These are phyloP conservation scores for Cornus florida DNA, from an alignment of 148 eudicot species.

Conservation along the genomic window DNA sequence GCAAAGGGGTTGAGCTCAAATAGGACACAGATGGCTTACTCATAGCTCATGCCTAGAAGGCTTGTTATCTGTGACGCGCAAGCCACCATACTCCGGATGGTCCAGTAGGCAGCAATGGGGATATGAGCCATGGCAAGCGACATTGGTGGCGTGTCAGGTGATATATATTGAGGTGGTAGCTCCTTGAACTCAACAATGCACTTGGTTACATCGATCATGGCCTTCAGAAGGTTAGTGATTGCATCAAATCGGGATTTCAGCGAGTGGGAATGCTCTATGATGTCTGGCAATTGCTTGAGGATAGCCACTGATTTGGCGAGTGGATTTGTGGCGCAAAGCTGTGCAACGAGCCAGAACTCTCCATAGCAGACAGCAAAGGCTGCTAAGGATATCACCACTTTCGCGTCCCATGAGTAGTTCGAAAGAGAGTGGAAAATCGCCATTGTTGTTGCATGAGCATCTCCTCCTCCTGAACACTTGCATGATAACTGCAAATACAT, in stretches of 20 bases:
- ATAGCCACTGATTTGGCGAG: constrained; percentile 80
- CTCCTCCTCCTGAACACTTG: constrained; percentile 84
- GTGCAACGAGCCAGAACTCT: constrained; percentile 81
- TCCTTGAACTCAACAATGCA: constrained; percentile 57
- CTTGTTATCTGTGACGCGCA: constrained; percentile 62
- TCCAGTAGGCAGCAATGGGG: constrained; percentile 95
- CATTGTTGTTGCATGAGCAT: constrained; percentile 76
- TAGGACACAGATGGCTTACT: constrained; percentile 45
- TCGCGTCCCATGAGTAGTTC: constrained; percentile 84
- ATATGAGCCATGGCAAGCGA: constrained; percentile 55
- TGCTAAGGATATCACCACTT: constrained; percentile 68
- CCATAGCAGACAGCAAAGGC: constrained; percentile 75
- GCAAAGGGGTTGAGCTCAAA: background rate
- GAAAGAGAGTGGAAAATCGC: constrained; percentile 64
- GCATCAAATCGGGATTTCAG: constrained; percentile 66
- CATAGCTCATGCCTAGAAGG: constrained; percentile 68
- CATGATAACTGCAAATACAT: constrained; percentile 56
- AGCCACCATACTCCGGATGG: constrained; percentile 79
- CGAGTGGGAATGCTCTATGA: constrained; percentile 51
- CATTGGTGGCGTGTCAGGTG: constrained; percentile 66
- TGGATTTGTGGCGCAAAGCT: constrained; percentile 46
- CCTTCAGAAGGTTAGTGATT: constrained; percentile 51
- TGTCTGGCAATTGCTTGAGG: constrained; percentile 72
- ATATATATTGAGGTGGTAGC: constrained; percentile 70
- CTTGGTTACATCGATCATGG: constrained; percentile 65